Conservation (phyloP, 805 yeast species). For the Starmerella sirachaensis region DNA sequence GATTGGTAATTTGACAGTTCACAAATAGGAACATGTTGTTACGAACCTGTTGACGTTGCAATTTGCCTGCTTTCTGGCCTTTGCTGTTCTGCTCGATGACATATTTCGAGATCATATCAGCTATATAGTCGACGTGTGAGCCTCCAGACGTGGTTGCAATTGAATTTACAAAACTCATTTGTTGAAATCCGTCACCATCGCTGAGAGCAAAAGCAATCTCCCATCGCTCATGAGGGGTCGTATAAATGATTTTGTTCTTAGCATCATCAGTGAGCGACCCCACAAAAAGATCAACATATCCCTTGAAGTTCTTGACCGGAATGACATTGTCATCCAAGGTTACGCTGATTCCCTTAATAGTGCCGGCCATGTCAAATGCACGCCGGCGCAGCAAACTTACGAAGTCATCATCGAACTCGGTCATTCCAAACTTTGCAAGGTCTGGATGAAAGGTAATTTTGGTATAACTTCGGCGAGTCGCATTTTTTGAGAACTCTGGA, state of each 20-base stretch:
- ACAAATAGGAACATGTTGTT: constrained; percentile 83
- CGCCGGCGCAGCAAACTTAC: constrained; percentile 79
- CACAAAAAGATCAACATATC: constrained; percentile 79
- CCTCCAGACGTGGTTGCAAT: constrained; percentile 97
- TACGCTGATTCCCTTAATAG: constrained; percentile 72
- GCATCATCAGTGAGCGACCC: constrained; percentile 45
- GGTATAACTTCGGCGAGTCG: constrained; percentile 52
- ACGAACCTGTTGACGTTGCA: constrained; percentile 79
- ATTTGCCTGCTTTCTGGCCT: constrained; percentile 41
- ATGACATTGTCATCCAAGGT: constrained; percentile 63
- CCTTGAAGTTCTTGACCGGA: constrained; percentile 63
- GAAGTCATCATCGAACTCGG: constrained; percentile 66
- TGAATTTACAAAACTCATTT: constrained; percentile 92
- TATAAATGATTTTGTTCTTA: constrained; percentile 48
- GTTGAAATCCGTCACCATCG: constrained; percentile 69
- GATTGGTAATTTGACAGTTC: constrained; percentile 88
- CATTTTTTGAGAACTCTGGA: constrained; percentile 51
- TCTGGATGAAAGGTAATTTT: constrained; percentile 84
- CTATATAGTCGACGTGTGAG: constrained; percentile 76
- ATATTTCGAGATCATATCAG: constrained; percentile 74
- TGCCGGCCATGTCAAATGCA: constrained; percentile 91
- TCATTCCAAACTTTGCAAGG: constrained; percentile 72
- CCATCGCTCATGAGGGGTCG: constrained; percentile 78
- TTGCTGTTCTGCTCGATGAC: constrained; percentile 63
- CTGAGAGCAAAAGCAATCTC: constrained; percentile 91